Evolutionary conservation across 345 rosid genomes (phyloP), one percentile per base, ranked within the genome.

Genomic region (Acer negundo): DNA sequence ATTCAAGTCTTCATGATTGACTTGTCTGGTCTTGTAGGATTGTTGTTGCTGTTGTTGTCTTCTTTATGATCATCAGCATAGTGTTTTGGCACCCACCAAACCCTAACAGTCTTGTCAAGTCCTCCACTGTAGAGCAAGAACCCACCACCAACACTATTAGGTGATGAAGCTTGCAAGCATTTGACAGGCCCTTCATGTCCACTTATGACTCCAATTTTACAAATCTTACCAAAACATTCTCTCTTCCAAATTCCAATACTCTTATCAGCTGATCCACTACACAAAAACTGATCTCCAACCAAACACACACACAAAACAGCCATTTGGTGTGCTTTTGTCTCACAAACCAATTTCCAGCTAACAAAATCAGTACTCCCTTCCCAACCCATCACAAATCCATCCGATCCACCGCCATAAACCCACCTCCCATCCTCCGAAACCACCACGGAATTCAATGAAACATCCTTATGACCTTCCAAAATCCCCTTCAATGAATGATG

Each of bases 61-160:
- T 78, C 56, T 7, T 3, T 22, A 1, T 19, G 20, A 13, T 58
- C 69, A 17, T 35, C 38, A 42, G 64, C 20, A 31, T 78, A 77
- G 10, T 80, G 82, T 44, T 81, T 91, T 22, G 98, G 91, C 70
- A 97, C 93, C 89, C 97, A 90, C 99, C 99, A 97, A 9, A 97
- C 95, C 62, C 97, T 93, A 40, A 97, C 78, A 74, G 94, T 90
- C 82, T 88, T 93, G 66, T 97, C 99, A 76, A 94, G 92, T 53
- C 99, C 85, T 26, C 98, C 99, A 72, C 98, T 94, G 68, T 97
- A 97, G 78, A 97, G 90, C 87, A 91, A 82, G 88, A 96, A 94
- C 42, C 94, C 90, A 72, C 79, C 82, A 56, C 90, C 97, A 23
- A 85, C 87, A 38, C 82, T 78, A 7, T 82, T 76, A 0, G 87